Conservation (phyloP, 75 land plant genomes). For the Cunninghamia lanceolata region DNA sequence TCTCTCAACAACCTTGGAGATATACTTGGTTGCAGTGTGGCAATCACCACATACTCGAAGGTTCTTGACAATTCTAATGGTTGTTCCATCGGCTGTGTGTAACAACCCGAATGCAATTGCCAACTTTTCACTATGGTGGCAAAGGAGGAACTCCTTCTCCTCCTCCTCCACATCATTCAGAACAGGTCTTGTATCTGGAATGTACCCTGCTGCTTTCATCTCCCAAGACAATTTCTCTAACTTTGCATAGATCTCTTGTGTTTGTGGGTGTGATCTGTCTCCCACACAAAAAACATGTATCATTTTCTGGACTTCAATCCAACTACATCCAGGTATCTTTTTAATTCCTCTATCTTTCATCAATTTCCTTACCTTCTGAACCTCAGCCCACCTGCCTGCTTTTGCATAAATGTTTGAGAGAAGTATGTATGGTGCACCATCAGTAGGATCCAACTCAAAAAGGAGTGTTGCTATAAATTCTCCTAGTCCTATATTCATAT, state of each 20-base stretch:
- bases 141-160: background rate
- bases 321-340: constrained; percentile 17
- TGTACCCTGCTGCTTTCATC: background rate
- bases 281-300: background rate
- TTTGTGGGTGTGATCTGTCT: background rate
- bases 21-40: constrained; percentile 7
- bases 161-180: background rate
- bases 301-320: constrained; percentile 18
- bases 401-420: constrained; percentile 10
- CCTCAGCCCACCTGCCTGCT: constrained; percentile 9
- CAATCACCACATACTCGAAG: constrained; percentile 8
- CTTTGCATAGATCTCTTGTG: background rate
- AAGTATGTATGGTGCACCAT: constrained; percentile 13
- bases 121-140: background rate
- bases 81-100: background rate
- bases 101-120: background rate
- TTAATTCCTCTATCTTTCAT: constrained; percentile 10
- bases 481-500: constrained; percentile 7
- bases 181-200: background rate
- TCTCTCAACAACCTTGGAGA: constrained; percentile 3
- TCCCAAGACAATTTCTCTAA: background rate
- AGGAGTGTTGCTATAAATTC: background rate
- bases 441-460: background rate
- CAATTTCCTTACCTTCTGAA: constrained; percentile 5
- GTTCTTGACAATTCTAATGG: background rate